Evolutionary conservation across 768 basidiomycete genomes (phyloP).

Genomic region (Leucocoprinus sp.): DNA sequence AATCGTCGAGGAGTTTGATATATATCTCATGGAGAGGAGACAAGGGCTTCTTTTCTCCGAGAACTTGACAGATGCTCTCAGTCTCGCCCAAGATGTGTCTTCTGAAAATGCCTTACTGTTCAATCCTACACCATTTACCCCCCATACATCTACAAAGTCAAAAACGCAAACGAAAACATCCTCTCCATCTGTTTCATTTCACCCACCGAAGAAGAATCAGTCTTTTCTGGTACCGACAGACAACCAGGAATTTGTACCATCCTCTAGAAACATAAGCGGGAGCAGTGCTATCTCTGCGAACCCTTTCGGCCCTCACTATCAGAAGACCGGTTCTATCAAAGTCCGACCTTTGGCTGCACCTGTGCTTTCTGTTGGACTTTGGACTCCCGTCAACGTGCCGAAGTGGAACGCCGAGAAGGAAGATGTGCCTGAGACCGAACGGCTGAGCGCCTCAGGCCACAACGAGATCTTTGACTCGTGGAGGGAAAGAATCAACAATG

Average conservation of each 20-base stretch:
- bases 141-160: conserved; percentile 21
- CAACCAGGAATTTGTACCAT: conserved; percentile 36
- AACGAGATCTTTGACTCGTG: not conserved
- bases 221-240: conserved; percentile 23
- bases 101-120: conserved; percentile 27
- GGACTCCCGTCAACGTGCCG: conserved; percentile 48
- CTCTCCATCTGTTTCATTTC: conserved; percentile 64
- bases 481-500: conserved; percentile 22
- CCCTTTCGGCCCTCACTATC: conserved; percentile 83
- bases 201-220: conserved; percentile 70
- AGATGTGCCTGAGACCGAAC: conserved; percentile 60
- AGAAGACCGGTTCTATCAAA: conserved; percentile 59
- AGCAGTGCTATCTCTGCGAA: conserved; percentile 41
- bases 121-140: conserved; percentile 20
- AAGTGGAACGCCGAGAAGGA: conserved; percentile 58
- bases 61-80: conserved; percentile 85
- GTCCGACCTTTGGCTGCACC: conserved; percentile 67
- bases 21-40: conserved; percentile 74
- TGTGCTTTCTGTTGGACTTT: conserved; percentile 48
- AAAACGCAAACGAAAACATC: conserved; percentile 47
- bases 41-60: conserved; percentile 88
- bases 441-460: no score
- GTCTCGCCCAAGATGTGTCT: conserved; percentile 56
- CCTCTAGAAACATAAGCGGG: conserved; percentile 23
- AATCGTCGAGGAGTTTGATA: conserved; percentile 73